phyloP scores from a whole-genome alignment of 306 rosid species.

The Elaeagnus macrophylla region DNA sequence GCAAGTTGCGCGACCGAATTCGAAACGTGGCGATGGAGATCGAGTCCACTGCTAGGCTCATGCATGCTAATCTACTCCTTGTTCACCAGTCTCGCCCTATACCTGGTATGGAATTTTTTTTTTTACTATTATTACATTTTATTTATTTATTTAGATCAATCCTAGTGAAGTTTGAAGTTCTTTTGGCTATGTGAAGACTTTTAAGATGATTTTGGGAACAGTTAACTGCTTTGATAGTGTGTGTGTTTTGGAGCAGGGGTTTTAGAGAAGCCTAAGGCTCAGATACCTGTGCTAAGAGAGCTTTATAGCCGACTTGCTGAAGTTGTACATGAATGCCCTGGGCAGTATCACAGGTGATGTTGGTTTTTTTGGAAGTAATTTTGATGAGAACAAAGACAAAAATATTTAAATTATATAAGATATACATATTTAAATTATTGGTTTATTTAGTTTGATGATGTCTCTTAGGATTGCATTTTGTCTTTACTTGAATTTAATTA shows the following conservation, averaged over 20 bases:
- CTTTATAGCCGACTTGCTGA: conserved; percentile 65
- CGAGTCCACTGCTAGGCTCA: conserved; percentile 65
- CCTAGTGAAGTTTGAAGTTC: not conserved
- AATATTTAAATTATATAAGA: too few species aligned
- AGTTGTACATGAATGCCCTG: conserved; percentile 49
- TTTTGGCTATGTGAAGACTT: not conserved
- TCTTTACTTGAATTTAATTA: too few species aligned
- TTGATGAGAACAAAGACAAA: too few species aligned
- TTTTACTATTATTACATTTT: not conserved
- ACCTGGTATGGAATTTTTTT: conserved; percentile 38
- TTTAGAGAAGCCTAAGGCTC: conserved; percentile 66
- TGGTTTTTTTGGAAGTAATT: not conserved
- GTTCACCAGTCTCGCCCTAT: conserved; percentile 84
- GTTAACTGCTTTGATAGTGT: not conserved
- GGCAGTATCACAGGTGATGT: conserved; percentile 58
- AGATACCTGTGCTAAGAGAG: conserved; percentile 55
- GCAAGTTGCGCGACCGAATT: conserved; percentile 65
- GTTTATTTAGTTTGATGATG: too few species aligned
- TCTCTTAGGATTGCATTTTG: too few species aligned
- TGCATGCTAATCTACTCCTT: conserved; percentile 62
- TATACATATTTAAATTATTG: too few species aligned
- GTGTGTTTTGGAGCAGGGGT: conserved; percentile 35
- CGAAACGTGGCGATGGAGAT: conserved; percentile 63
- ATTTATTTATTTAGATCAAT: not conserved
- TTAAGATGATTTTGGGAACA: not conserved